Evolutionary conservation across 306 rosid genomes (phyloP).

Genomic region (Vigna unguiculata): DNA sequence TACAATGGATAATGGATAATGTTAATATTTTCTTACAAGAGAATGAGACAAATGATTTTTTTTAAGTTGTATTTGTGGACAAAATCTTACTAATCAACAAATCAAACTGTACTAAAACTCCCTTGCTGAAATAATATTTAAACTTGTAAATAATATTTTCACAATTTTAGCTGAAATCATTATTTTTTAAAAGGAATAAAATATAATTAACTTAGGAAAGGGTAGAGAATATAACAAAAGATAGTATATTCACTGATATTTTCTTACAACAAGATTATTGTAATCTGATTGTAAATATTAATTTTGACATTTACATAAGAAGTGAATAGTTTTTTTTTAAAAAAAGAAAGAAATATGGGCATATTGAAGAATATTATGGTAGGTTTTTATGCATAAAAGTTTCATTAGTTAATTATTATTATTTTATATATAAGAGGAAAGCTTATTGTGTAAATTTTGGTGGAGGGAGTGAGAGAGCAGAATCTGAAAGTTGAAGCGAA

Average conservation of each 20-base stretch:
- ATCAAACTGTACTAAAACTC: not conserved
- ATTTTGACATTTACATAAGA: no score
- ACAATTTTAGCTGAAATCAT: not conserved
- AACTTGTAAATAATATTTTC: not conserved
- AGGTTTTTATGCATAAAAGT: no score
- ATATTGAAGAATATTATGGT: no score
- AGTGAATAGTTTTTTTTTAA: no score
- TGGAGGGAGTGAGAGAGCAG: not conserved
- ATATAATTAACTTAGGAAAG: not conserved
- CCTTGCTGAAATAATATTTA: not conserved
- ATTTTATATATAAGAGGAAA: no score
- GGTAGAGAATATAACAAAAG: no score
- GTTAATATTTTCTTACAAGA: not conserved
- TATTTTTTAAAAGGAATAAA: not conserved
- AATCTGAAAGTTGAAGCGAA: constrained; percentile 51
- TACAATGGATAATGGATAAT: not conserved
- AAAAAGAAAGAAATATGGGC: no score
- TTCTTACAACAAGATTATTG: no score
- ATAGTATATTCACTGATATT: no score
- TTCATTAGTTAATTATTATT: no score
- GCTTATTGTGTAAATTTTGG: not conserved
- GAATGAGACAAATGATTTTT: not conserved
- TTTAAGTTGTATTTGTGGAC: not conserved
- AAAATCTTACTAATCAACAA: not conserved
- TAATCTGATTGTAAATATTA: no score